Conservation (phyloP, 257 asterid species). For the Hygrophila difformis region DNA sequence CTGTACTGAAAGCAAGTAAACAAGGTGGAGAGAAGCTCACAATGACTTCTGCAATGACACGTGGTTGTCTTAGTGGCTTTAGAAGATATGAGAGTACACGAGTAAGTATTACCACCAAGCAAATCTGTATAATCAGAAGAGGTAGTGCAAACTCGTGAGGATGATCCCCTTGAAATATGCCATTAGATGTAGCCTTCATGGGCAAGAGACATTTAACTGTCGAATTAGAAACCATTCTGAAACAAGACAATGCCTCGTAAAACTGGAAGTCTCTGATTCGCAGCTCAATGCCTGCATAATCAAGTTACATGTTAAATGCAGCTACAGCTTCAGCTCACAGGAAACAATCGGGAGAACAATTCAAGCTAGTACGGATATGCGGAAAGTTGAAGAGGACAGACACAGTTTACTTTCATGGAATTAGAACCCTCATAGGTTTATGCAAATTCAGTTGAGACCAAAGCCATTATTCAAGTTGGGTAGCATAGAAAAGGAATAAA, state of each 20-base stretch:
- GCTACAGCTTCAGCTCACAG: no score
- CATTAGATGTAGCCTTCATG: slow-evolving; percentile 61
- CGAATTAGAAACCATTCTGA: slow-evolving; percentile 33
- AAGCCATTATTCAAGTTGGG: no score
- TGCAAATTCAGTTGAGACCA: no score
- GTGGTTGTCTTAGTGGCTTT: slow-evolving; percentile 52
- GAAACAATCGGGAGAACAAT: no score
- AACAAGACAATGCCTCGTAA: not conserved
- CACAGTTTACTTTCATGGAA: no score
- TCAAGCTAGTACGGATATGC: no score
- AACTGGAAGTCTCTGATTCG: slow-evolving; percentile 8
- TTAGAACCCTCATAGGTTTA: no score
- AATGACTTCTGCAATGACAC: slow-evolving; percentile 64
- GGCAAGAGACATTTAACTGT: slow-evolving; percentile 34
- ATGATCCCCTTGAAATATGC: slow-evolving; percentile 49
- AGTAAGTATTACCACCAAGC: slow-evolving; percentile 43
- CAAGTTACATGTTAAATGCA: no score
- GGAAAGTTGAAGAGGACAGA: no score
- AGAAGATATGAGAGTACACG: slow-evolving; percentile 41
- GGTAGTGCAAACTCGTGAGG: slow-evolving; percentile 58
- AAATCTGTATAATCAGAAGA: slow-evolving; percentile 45
- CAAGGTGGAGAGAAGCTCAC: slow-evolving; percentile 24
- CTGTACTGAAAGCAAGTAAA: not conserved
- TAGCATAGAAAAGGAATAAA: no score
- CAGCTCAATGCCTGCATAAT: slow-evolving; percentile 15